Evolutionary conservation across 2,329 filamentous ascomycete species (phyloP), one percentile per base, ranked within the genome.

Genomic region (Sphaerostilbella broomeana): DNA sequence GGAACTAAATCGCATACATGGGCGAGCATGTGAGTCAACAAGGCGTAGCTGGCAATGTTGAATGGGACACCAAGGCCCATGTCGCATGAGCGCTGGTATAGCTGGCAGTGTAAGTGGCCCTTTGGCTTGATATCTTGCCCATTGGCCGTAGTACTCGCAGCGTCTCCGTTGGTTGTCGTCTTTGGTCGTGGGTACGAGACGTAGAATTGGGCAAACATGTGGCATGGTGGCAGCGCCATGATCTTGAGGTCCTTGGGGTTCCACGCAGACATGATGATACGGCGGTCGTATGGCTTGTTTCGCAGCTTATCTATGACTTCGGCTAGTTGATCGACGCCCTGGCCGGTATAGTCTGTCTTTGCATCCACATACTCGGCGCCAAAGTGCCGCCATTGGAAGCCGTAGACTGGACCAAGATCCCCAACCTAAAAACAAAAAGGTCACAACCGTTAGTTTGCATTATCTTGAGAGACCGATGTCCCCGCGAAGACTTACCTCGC

Each of bases 361-460:
- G 81, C 75, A 55, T 90, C 84, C 13, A 81, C 69, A 60, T 98
- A 98, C 46, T 87, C 79, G 4, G 92, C 92, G 35, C 92, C 92
- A 55, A 98, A 98, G 64, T 97, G 90, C 3, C 92, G 84, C 92
- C 92, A 98, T 65, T 98, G 92, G 67, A 98, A 98, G 2, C 92
- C 92, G 59, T 98, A 98, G 0, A 97, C 89, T 20, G 92, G 92
- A 1, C 92, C 92, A 0, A 98, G 72, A 56, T 98, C 92, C 48
- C 92, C 92, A 15, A 37, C n/a, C n/a, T n/a, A 19, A n/a, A 10
- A 17, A 33, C 9, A 5, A 24, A n/a, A n/a, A n/a, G n/a, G n/a
- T n/a, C n/a, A n/a, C n/a, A n/a, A n/a, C n/a, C n/a, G n/a, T n/a
- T n/a, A n/a, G n/a, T n/a, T n/a, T n/a, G n/a, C n/a, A n/a, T n/a